Evolutionary conservation across 1,284 basidiomycete genomes (phyloP), one percentile per base, ranked within the genome.

Genomic region (Calocybe gambosa): DNA sequence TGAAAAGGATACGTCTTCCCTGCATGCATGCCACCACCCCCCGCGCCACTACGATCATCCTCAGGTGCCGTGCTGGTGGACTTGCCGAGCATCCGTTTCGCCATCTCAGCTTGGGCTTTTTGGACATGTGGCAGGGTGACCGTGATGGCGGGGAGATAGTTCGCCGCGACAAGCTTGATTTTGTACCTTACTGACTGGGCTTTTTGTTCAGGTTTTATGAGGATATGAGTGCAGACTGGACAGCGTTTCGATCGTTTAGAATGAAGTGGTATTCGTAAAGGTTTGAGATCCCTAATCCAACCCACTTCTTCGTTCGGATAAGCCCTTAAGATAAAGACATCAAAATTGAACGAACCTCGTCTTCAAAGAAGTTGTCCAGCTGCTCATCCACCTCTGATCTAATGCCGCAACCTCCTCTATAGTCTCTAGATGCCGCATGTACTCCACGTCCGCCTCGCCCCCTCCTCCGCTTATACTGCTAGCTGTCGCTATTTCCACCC

Each of bases 121-220:
- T 67, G 65, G 2, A 64, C 59, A 51, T 79, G 79, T n/a, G 82
- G 85, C 28, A 85, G 73, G 16, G 79, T 71, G 23, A 87, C 77
- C n/a, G 81, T 79, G 34, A 97, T 86, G 1, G 86, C 80, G 0
- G 95, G 96, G 13, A 99, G 73, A 65, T 97, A 98, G 64, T 90
- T 94, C 20, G 85, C 79, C 0, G 95, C 96, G 39, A 95, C 89
- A 39, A 97, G 83, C 64, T 96, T 97, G 69, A 99, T 98, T 69
- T 98, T 98, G 78, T 88, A 97, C 5, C 90, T 80, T 26, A 90
- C 86, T 5, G 89, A 91, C 56, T 91, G 88, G 0, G 93, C 86
- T 64, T 98, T 99, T 58, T 93, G 89, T 63, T 99, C 96, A 1
- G 96, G 96, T 61, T 97, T 96, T 67, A 98, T 95, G 50, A 99